Conservation (phyloP, 2,329 filamentous ascomycete species). For the Grosmannia clavigera region DNA sequence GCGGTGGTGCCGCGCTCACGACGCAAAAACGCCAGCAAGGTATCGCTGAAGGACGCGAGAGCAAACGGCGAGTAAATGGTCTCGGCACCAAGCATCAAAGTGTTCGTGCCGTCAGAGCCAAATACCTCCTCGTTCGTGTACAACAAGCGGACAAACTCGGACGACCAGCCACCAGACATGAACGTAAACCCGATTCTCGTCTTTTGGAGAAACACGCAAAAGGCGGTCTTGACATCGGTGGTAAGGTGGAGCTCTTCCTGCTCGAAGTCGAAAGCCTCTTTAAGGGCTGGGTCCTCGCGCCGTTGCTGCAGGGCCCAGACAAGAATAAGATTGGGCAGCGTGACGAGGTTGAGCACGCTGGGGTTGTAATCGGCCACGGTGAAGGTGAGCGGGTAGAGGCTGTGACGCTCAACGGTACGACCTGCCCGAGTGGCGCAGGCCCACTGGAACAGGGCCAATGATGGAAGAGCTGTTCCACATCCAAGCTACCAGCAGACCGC, state of each 20-base stretch:
- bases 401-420: conserved; percentile 7
- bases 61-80: conserved; percentile 74
- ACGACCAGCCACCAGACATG: conserved; percentile 64
- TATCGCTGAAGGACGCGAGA: conserved; percentile 54
- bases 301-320: conserved; percentile 46
- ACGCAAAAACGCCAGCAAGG: conserved; percentile 46
- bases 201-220: conserved; percentile 38
- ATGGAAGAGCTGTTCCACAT: conserved; percentile 66
- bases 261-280: conserved; percentile 35
- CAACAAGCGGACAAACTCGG: conserved; percentile 49
- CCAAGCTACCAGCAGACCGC: conserved; percentile 44
- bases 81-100: conserved; percentile 59
- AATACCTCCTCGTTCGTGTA: conserved; percentile 18
- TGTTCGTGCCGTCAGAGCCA: conserved; percentile 16
- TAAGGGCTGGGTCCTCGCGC: conserved; percentile 15
- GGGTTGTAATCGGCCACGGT: conserved; percentile 71
- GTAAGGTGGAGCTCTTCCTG: conserved; percentile 55
- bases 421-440: conserved; percentile 16
- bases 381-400: conserved; percentile 35
- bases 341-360: conserved; percentile 64
- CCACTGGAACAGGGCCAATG: conserved; percentile 58
- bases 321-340: conserved; percentile 65
- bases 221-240: conserved; percentile 42
- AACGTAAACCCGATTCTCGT: conserved; percentile 48
- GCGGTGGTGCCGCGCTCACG: conserved; percentile 25